Percentiles rank a stretch among this genome's conserved stretches.
phyloP scores from a whole-genome alignment of 768 basidiomycete genomes.

The Tulasnella calospora region DNA sequence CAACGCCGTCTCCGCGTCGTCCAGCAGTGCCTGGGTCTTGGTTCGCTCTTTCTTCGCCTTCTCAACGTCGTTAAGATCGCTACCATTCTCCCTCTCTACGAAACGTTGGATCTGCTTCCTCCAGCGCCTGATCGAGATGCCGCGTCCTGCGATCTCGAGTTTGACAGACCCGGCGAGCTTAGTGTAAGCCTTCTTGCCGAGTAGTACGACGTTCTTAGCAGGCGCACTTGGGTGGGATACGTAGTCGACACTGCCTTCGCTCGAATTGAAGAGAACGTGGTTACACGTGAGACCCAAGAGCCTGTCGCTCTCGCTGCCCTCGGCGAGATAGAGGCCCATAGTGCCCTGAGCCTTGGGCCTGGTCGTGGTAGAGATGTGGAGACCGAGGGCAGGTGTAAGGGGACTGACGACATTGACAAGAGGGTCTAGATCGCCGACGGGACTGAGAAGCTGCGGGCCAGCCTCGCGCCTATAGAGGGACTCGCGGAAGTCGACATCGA shows the following conservation, averaged over 20 bases:
- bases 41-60: constrained; percentile 15
- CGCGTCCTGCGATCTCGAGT: constrained; percentile 20
- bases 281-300: constrained; percentile 14
- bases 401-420: constrained; percentile 20
- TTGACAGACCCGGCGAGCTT: constrained; percentile 27
- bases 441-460: constrained; percentile 26
- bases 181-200: constrained; percentile 29
- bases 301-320: constrained; percentile 19
- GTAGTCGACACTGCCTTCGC: constrained; percentile 6
- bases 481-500: constrained; percentile 26
- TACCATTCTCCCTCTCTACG: constrained; percentile 23
- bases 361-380: constrained; percentile 10
- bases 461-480: constrained; percentile 16
- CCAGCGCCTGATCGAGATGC: constrained; percentile 5
- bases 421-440: constrained; percentile 26
- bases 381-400: constrained; percentile 23
- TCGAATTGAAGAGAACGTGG: constrained; percentile 19
- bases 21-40: constrained; percentile 2
- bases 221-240: neutral
- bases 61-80: constrained; percentile 11
- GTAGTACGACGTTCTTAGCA: constrained; percentile 27
- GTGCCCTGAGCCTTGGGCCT: constrained; percentile 21
- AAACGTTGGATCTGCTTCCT: constrained; percentile 19
- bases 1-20: constrained; percentile 26
- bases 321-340: constrained; percentile 15